Evolutionary conservation across 805 yeast genomes (phyloP), one percentile per base, ranked within the genome.

Genomic region (Clavispora vitiphila): DNA sequence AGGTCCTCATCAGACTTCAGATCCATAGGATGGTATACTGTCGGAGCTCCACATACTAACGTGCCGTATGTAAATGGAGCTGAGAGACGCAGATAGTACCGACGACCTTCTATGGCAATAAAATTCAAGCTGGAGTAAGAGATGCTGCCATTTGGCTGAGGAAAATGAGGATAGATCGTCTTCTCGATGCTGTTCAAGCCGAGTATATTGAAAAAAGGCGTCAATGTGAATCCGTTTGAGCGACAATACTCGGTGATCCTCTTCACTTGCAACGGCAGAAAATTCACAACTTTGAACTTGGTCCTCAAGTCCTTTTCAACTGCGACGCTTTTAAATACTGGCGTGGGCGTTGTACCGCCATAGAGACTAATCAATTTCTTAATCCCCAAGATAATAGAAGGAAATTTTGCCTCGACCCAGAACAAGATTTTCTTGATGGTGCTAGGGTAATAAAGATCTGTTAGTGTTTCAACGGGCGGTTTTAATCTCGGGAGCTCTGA

Each of bases 201-300:
- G n/a, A 53, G 35, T 1, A 48, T 39, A 4, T 48, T 38, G 4
- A 56, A 35, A 37, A 39, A 51, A 8, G 62, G 54, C 2, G 62
- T 60, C 20, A 60, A 36, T 4, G 61, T 56, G 10, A 50, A 22
- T 2, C 39, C 40, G 20, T 51, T 46, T 24, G 29, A 29, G 25
- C 47, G 49, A 25, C 54, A 56, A 37, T 35, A 49, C 8, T 20
- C 16, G 4, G 51, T 34, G 12, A 57, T 40, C 3, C 20, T n/a
- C 5, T 24, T 31, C 8, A 48, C 39, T 35, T 52, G 45, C 5
- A 23, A 38, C 1, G 57, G 44, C 15, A 47, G 23, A 18, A 56
- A 42, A 14, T 43, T 46, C 5, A 57, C 16, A 1, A 38, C 21
- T 24, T 42, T 38, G 34, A 35, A 38, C 8, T 35, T 35, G 5